Evolutionary conservation across 2,329 filamentous ascomycete species (phyloP).

Genomic region (Aaosphaeria pasadenensis): DNA sequence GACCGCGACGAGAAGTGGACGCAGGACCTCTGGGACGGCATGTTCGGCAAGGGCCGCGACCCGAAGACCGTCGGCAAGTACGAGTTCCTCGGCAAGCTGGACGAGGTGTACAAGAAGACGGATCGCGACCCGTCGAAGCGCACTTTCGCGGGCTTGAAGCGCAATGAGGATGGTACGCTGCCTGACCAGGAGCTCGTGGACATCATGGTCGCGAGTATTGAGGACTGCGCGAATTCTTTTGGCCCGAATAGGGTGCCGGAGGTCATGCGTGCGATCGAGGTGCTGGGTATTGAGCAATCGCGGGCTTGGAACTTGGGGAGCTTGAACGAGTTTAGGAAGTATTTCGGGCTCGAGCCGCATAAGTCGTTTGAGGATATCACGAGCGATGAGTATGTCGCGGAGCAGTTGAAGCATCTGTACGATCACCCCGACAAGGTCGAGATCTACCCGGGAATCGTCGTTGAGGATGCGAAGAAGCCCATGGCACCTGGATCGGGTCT

Average conservation of each 20-base stretch:
- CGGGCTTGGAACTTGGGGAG: slow-evolving; percentile 74
- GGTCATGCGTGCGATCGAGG: slow-evolving; percentile 71
- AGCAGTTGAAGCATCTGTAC: slow-evolving; percentile 58
- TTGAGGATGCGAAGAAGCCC: slow-evolving; percentile 71
- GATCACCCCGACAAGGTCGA: slow-evolving; percentile 78
- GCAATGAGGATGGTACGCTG: slow-evolving; percentile 66
- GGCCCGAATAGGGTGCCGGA: slow-evolving; percentile 68
- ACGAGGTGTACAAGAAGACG: slow-evolving; percentile 60
- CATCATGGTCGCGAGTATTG: slow-evolving; percentile 66
- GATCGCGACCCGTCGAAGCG: slow-evolving; percentile 67
- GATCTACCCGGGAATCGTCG: slow-evolving; percentile 74
- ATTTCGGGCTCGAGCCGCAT: slow-evolving; percentile 74
- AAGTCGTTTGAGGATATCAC: slow-evolving; percentile 82
- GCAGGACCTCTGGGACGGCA: slow-evolving; percentile 49
- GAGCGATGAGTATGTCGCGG: slow-evolving; percentile 66
- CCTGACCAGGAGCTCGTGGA: slow-evolving; percentile 73
- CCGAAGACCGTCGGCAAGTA: slow-evolving; percentile 53
- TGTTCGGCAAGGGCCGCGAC: slow-evolving; percentile 48
- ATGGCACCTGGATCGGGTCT: slow-evolving; percentile 69
- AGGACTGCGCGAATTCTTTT: slow-evolving; percentile 66
- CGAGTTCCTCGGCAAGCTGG: slow-evolving; percentile 62
- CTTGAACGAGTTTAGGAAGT: slow-evolving; percentile 81
- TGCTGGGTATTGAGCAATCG: slow-evolving; percentile 75
- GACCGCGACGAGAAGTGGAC: slow-evolving; percentile 79
- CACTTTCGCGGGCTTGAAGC: slow-evolving; percentile 63